These are phyloP conservation scores for Torulaspora globosa DNA, from an alignment of 1,139 yeast genomes.

Conservation along the genomic window DNA sequence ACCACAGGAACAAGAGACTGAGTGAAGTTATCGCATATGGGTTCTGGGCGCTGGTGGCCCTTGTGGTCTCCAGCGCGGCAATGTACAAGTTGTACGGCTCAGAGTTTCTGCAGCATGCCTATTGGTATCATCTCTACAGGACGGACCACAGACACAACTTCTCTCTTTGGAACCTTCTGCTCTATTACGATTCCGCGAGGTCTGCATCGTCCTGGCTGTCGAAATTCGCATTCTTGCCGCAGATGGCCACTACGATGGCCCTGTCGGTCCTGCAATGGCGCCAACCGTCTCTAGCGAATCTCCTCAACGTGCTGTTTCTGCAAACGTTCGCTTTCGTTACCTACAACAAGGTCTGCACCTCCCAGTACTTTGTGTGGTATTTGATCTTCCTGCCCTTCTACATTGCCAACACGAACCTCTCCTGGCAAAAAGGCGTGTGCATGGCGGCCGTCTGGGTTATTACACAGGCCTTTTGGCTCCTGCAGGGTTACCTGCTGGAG, in stretches of 20 bases:
- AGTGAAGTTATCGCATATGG: conserved; percentile 29
- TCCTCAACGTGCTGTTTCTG: conserved; percentile 63
- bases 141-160: conserved; percentile 94
- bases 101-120: conserved; percentile 75
- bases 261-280: conserved; percentile 17
- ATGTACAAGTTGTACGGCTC: conserved; percentile 70
- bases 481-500: conserved; percentile 73
- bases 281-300: conserved; percentile 20
- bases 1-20: conserved; percentile 15
- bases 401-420: conserved; percentile 41
- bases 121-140: conserved; percentile 75
- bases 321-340: conserved; percentile 90
- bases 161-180: conserved; percentile 73
- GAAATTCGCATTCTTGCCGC: conserved; percentile 77
- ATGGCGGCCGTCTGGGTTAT: conserved; percentile 57
- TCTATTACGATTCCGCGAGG: conserved; percentile 60
- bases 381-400: conserved; percentile 76
- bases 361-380: conserved; percentile 92
- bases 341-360: conserved; percentile 90
- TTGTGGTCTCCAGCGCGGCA: conserved; percentile 45
- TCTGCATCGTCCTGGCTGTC: conserved; percentile 29
- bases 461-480: conserved; percentile 76
- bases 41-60: conserved; percentile 37
- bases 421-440: conserved; percentile 37
- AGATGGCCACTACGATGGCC: conserved; percentile 45